These are phyloP conservation scores for Isabelozyma pseudorhagii DNA, from an alignment of 805 yeast genomes.

Conservation along the genomic window DNA sequence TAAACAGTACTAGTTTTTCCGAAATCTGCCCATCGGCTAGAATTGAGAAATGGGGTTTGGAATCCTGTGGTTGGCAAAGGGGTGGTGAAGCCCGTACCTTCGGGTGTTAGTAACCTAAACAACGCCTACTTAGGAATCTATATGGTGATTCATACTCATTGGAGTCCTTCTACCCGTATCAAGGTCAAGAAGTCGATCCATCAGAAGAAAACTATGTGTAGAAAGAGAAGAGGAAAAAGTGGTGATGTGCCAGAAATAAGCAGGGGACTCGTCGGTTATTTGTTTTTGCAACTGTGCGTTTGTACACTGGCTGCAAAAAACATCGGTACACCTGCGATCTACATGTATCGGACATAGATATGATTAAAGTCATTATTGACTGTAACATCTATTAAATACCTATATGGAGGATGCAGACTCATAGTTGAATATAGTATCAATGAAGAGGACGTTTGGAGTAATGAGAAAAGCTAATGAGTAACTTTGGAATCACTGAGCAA, in stretches of 20 bases:
- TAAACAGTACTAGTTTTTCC: constrained; percentile 28
- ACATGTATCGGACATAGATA: no score
- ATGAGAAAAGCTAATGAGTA: no score
- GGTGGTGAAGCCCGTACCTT: neutral
- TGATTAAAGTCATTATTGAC: no score
- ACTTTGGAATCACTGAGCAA: neutral
- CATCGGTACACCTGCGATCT: neutral
- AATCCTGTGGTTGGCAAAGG: constrained; percentile 34
- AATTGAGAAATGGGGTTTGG: constrained; percentile 41
- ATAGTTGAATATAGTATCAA: no score
- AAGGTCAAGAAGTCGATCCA: neutral
- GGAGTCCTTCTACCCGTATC: neutral
- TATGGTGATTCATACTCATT: neutral
- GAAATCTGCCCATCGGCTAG: constrained; percentile 43
- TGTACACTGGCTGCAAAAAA: neutral
- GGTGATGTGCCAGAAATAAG: neutral
- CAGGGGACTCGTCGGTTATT: neutral
- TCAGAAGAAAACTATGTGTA: neutral
- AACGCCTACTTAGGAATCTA: no score
- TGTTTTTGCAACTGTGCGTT: neutral
- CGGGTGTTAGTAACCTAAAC: neutral
- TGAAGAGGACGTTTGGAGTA: no score
- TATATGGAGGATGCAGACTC: no score
- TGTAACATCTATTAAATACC: no score
- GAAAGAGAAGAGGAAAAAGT: no score